These are phyloP conservation scores for Boletus hoseneyae DNA, from an alignment of 1,284 basidiomycete species.

Conservation along the genomic window DNA sequence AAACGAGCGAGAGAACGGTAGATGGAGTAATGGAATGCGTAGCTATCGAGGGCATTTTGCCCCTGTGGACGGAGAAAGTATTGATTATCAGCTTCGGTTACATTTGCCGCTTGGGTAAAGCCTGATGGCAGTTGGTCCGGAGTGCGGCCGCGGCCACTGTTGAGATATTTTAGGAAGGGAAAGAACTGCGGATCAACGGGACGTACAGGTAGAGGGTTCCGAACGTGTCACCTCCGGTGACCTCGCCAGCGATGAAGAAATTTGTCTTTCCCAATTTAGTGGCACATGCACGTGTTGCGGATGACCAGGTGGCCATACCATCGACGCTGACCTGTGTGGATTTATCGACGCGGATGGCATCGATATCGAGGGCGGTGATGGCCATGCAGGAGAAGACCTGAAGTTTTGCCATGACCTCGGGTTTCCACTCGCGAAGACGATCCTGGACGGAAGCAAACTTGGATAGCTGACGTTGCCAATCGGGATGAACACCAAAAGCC, in stretches of 20 bases:
- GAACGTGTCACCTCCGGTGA: slow-evolving; percentile 92
- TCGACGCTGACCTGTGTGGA: slow-evolving; percentile 86
- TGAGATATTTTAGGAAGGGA: slow-evolving; percentile 5
- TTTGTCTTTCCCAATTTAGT: slow-evolving; percentile 70
- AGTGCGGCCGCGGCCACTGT: slow-evolving; percentile 81
- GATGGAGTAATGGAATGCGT: slow-evolving; percentile 89
- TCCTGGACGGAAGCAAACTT: slow-evolving; percentile 95
- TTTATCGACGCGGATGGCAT: slow-evolving; percentile 93
- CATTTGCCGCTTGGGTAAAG: slow-evolving; percentile 64
- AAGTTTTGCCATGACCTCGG: slow-evolving; percentile 72
- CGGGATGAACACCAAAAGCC: slow-evolving; percentile 92
- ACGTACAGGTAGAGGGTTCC: slow-evolving; percentile 80
- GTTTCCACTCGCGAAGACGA: slow-evolving; percentile 86
- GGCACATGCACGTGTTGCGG: slow-evolving; percentile 73
- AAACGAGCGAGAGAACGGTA: slow-evolving; percentile 83
- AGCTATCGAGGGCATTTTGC: slow-evolving; percentile 65
- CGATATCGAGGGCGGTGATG: slow-evolving; percentile 82
- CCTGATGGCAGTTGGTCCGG: slow-evolving; percentile 62
- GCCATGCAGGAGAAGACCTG: slow-evolving; percentile 79
- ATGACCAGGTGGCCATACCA: slow-evolving; percentile 73
- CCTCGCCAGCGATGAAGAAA: slow-evolving; percentile 88
- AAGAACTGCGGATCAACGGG: background rate
- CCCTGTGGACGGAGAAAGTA: slow-evolving; percentile 75
- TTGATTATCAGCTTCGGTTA: slow-evolving; percentile 56
- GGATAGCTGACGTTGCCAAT: slow-evolving; percentile 89